Evolutionary conservation across 108 stramenopile genomes (phyloP).

Genomic region (Ochromonas danica): DNA sequence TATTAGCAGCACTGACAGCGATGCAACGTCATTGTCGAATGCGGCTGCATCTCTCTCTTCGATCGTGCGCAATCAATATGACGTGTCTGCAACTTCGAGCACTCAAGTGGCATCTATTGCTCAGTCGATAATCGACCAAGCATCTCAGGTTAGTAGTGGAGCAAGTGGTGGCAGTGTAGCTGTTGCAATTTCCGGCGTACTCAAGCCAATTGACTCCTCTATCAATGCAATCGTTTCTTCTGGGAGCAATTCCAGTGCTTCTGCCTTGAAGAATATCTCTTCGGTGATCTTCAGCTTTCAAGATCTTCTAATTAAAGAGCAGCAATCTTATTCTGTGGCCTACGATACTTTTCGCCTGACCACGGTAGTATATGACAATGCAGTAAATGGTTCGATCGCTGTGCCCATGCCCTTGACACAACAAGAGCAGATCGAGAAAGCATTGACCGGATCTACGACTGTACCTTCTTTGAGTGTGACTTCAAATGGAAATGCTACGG

Average conservation of each 20-base stretch:
- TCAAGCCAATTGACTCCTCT: background rate
- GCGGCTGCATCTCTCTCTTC: background rate
- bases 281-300: background rate
- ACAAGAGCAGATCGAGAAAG: no score
- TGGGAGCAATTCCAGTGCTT: background rate
- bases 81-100: no score
- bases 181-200: background rate
- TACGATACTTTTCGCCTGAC: background rate
- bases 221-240: background rate
- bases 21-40: background rate
- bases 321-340: background rate
- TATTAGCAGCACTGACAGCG: background rate
- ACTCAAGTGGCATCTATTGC: background rate
- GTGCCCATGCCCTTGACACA: constrained; percentile 1
- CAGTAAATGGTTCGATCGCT: background rate
- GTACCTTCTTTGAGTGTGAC: background rate
- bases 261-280: constrained; percentile 6
- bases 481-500: background rate
- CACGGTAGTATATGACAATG: constrained; percentile 1
- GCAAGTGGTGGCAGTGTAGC: background rate
- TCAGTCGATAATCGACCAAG: background rate
- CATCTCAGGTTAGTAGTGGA: background rate
- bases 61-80: no score
- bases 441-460: no score
- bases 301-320: background rate